Percentiles rank a stretch among this genome's conserved stretches.
phyloP scores from a whole-genome alignment of 2,329 filamentous ascomycete genomes.

The Tolypocladium endophyticum region DNA sequence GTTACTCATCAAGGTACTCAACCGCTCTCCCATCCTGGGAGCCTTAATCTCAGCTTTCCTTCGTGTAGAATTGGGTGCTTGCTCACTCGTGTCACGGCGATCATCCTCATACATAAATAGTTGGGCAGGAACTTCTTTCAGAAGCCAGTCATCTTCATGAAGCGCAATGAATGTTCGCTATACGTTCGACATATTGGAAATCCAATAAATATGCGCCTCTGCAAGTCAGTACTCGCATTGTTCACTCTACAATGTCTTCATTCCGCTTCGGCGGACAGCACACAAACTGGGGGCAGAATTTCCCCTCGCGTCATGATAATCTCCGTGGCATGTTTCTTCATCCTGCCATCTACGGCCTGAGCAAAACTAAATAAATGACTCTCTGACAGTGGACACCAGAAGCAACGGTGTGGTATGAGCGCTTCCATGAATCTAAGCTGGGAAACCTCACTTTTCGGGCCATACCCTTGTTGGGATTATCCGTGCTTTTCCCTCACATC shows the following conservation, averaged over 20 bases:
- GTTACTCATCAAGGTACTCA: not conserved
- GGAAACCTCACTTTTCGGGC: conserved; percentile 47
- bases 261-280: not conserved
- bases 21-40: not conserved
- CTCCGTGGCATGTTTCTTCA: not conserved
- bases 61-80: not conserved
- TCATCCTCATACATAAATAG: not conserved
- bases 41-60: not conserved
- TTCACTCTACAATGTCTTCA: not conserved
- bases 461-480: conserved; percentile 51
- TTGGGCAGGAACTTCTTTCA: not conserved
- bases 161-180: not conserved
- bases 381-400: conserved; percentile 47
- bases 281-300: conserved; percentile 13
- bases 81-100: not conserved
- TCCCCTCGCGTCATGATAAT: conserved; percentile 43
- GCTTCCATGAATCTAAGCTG: conserved; percentile 31
- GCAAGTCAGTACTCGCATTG: not conserved
- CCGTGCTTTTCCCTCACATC: conserved; percentile 52
- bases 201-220: not conserved
- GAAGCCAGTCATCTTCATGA: no score
- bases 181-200: not conserved
- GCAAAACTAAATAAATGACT: not conserved
- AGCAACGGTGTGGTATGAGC: conserved; percentile 49
- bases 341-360: not conserved